phyloP scores from a whole-genome alignment of 371 early-diverging fungal genomes.

The Fennellomyces sp. region DNA sequence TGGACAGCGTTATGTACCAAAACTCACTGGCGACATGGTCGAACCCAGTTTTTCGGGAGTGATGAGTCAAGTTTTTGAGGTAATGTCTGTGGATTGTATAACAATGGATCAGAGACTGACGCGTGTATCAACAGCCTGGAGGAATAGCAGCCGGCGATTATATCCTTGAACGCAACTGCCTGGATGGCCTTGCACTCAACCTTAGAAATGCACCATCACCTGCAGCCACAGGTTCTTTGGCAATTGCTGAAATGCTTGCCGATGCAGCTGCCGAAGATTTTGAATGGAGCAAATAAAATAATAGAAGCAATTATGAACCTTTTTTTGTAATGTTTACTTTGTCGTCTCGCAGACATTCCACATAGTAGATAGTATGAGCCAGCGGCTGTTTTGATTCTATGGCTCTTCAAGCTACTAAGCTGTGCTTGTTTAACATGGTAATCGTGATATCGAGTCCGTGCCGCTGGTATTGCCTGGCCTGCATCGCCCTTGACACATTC shows the following conservation, averaged over 20 bases:
- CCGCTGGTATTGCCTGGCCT: conserved; percentile 84
- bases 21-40: conserved; percentile 45
- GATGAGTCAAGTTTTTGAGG: conserved; percentile 52
- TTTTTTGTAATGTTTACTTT: no score
- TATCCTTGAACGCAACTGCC: conserved; percentile 47
- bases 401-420: neutral
- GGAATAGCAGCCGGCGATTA: conserved; percentile 48
- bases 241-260: conserved; percentile 46
- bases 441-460: conserved; percentile 67
- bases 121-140: conserved; percentile 23
- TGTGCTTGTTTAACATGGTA: neutral
- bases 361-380: no score
- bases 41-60: conserved; percentile 51
- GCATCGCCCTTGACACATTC: conserved; percentile 85
- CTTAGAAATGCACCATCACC: conserved; percentile 53
- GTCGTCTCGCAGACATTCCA: no score
- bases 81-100: neutral
- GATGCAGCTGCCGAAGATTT: conserved; percentile 44
- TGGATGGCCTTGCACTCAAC: conserved; percentile 44
- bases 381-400: conserved; percentile 52
- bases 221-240: conserved; percentile 48
- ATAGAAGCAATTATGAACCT: no score
- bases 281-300: no score
- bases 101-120: neutral
- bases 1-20: conserved; percentile 41